A percentile compares a stretch with the other conserved stretches of the same genome.
Conservation (phyloP, 345 rosid genomes). For the Anacardium occidentale region DNA sequence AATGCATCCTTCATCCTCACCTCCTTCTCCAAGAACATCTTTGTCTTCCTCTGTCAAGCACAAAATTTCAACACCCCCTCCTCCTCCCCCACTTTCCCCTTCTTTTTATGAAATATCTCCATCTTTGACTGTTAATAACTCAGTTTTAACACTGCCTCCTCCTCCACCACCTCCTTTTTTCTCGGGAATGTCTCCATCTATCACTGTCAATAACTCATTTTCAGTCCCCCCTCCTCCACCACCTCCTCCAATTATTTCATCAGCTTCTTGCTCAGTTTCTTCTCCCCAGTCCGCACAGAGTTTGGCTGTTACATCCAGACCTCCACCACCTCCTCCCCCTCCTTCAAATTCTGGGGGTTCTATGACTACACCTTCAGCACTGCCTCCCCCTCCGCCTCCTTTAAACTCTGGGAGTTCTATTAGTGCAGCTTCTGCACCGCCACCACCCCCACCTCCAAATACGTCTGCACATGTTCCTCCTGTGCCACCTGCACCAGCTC, state of each 20-base stretch:
- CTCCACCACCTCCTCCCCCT: slow-evolving; percentile 57
- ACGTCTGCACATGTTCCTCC: slow-evolving; percentile 33
- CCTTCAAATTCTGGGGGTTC: slow-evolving; percentile 30
- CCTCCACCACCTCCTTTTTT: slow-evolving; percentile 16
- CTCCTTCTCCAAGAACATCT: slow-evolving; percentile 8
- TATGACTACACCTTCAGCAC: slow-evolving; percentile 23
- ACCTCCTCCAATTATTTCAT: slow-evolving; percentile 24
- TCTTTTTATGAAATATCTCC: slow-evolving; percentile 15
- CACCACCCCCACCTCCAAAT: slow-evolving; percentile 31
- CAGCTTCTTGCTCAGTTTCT: slow-evolving; percentile 27
- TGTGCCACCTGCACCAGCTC: slow-evolving; percentile 62
- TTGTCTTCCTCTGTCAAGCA: slow-evolving; percentile 11
- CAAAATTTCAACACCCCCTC: slow-evolving; percentile 18
- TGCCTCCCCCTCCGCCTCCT: slow-evolving; percentile 30
- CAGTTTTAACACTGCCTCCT: slow-evolving; percentile 14
- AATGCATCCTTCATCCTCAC: slow-evolving; percentile 18
- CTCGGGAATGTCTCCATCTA: slow-evolving; percentile 13
- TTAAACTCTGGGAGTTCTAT: slow-evolving; percentile 23
- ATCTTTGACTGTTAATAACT: slow-evolving; percentile 10
- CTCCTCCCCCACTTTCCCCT: slow-evolving; percentile 24
- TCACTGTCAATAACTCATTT: slow-evolving; percentile 2
- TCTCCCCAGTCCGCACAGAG: slow-evolving; percentile 26
- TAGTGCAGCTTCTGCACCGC: slow-evolving; percentile 25
- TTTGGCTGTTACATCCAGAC: slow-evolving; percentile 20
- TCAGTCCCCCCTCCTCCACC: slow-evolving; percentile 31